Evolutionary conservation across 2,329 filamentous ascomycete species (phyloP).

Genomic region (Hymenoscyphus infarciens): DNA sequence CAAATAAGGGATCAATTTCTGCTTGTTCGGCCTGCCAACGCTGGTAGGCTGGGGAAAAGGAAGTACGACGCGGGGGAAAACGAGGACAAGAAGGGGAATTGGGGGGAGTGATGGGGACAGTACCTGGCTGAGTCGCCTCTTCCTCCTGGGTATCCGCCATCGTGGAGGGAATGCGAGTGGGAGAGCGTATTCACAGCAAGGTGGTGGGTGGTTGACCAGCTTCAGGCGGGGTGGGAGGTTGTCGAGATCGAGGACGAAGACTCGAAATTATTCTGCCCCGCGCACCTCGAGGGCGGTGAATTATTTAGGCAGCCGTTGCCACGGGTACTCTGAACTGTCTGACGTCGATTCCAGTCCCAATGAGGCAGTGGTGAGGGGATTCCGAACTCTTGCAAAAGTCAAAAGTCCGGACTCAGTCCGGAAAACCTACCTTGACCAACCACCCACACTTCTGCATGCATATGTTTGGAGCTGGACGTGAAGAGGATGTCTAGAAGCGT

Average conservation of each 20-base stretch:
- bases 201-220: not conserved
- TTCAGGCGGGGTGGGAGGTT: not conserved
- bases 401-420: not conserved
- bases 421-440: not conserved
- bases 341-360: not conserved
- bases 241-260: not conserved
- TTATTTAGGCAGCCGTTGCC: not conserved
- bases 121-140: slow-evolving; percentile 33
- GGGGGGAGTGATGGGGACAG: slow-evolving; percentile 3
- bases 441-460: not conserved
- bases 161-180: slow-evolving; percentile 1
- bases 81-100: slow-evolving; percentile 5
- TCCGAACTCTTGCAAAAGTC: not conserved
- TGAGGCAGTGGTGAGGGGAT: not conserved
- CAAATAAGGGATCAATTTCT: slow-evolving; percentile 22
- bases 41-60: slow-evolving; percentile 8
- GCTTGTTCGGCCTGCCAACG: slow-evolving; percentile 4
- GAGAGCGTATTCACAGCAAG: not conserved
- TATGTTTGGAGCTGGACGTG: not conserved
- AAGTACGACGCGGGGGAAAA: slow-evolving; percentile 4
- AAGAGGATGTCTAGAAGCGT: not conserved
- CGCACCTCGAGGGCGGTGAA: not conserved
- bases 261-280: not conserved
- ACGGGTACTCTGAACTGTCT: not conserved
- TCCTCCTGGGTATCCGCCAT: slow-evolving; percentile 29